Evolutionary conservation across 2,329 filamentous ascomycete genomes (phyloP), one percentile per base, ranked within the genome.

Genomic region (Xylaria sp.): DNA sequence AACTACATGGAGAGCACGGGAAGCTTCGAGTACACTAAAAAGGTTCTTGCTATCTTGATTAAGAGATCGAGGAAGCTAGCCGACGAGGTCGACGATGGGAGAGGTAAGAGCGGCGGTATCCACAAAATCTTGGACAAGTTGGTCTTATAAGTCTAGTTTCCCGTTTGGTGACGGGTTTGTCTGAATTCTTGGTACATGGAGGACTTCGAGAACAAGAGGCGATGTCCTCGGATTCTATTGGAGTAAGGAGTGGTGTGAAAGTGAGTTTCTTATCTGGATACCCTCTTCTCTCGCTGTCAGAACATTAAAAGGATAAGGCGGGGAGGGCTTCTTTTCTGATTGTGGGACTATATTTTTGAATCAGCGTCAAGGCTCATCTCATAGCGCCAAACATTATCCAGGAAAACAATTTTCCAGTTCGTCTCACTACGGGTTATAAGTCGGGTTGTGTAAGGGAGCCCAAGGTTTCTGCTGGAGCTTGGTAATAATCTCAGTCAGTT

Each of bases 1-100:
- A 80, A 80, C 42, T 96, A 96, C 71, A 96, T 99, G 91, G 87
- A 96, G 72, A 79, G 82, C 59, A 95, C 89, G 1, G 92, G 92
- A 37, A 96, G 89, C 69, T 97, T 99, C 69, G 86, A 87, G 48
- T 97, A 97, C 70, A 93, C 90, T 16, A 80, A 85, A 54, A 78
- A 82, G 46, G 89, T 91, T 1, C 72, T 92, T 8, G 68, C 71
- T 13, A 81, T 87, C 29, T 74, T 93, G 59, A 81, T 86, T 41
- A 80, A 80, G 57, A 81, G 87, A 54, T 88, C 89, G 18, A 76
- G 82, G 50, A 78, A 74, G 59, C 73, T 89, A 67, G 82, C 88
- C 16, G 79, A 86, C 39, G 82, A 83, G 37, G 78, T 92, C 41
- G 88, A 91, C 63, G 76, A 78, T 11, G 84, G 81, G 13, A 74